Base-by-base conservation (phyloP, 495 filamentous ascomycete genomes). In the Astrocystis sublimbata region DNA sequence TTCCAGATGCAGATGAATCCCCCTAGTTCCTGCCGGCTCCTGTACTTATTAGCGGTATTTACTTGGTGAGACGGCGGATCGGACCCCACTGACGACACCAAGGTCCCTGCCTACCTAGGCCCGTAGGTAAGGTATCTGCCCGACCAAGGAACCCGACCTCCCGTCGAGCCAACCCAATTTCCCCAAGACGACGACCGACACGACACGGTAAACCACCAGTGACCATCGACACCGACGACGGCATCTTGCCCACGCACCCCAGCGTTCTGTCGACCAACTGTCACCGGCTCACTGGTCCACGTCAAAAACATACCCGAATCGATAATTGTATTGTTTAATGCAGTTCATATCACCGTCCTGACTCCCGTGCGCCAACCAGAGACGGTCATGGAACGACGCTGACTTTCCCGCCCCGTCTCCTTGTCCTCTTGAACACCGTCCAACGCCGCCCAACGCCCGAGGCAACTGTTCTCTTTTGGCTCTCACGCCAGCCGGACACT, bases 261-360 rank as follows among this genome's bases (percentile, higher is more conserved):
- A 23, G n/a, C 7, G 4, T 33, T 12, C 23, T 21, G 28, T 43
- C 30, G 36, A 43, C 17, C 28, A 19, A 49, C 28, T 62, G 8
- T 36, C 26, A 28, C 42, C 28, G 21, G 49, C 15, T 38, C 40
- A 28, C 42, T 38, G 21, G 49, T 21, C 47, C 40, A 36, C 30
- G 23, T 56, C 10, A n/a, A n/a, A n/a, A n/a, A n/a, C n/a, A n/a
- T n/a, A n/a, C n/a, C n/a, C n/a, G n/a, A 62, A 55, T 47, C 21
- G 7, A 45, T 62, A 56, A 55, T 40, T 55, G 51, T 62, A 62
- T 62, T 62, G 60, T 62, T n/a, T 62, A 62, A 62, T 62, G 51
- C 60, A 49, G 60, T 26, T 41, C 13, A 9, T 49, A 62, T 56
- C n/a, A 33, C 53, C 43, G 33, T 30, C 51, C 33, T 53, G 50